Conservation (phyloP, 169 alveolate species). For the Babesia gibsoni region DNA sequence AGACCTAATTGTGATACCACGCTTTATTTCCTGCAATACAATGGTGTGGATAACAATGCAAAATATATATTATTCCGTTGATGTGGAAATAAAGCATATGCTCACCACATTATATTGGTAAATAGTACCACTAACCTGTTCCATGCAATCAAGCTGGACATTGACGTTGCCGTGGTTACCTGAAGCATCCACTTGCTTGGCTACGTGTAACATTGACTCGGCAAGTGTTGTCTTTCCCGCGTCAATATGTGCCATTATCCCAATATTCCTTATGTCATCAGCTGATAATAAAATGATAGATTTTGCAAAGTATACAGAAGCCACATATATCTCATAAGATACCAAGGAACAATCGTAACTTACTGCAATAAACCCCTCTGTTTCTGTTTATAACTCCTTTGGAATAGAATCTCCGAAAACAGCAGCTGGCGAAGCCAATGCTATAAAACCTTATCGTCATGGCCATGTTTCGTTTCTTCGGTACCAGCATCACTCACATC, state of each 20-base stretch:
- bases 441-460: background rate
- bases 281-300: background rate
- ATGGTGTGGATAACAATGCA: background rate
- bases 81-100: background rate
- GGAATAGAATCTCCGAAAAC: background rate
- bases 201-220: constrained; percentile 88
- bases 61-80: background rate
- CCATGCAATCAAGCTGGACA: constrained; percentile 80
- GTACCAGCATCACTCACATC: background rate
- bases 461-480: background rate
- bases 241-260: constrained; percentile 96
- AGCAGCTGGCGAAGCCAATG: background rate
- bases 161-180: background rate
- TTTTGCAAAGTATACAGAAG: too few species aligned
- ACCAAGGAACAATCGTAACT: too few species aligned
- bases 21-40: constrained; percentile 73
- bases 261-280: constrained; percentile 66
- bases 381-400: background rate
- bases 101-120: constrained; percentile 79
- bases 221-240: constrained; percentile 97
- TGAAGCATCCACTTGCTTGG: constrained; percentile 20
- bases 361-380: background rate
- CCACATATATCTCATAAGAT: too few species aligned
- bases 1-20: constrained; percentile 89
- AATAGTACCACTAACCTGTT: constrained; percentile 89